phyloP scores from a whole-genome alignment of 2,329 filamentous ascomycete species.

The Hypomyces rosellus region DNA sequence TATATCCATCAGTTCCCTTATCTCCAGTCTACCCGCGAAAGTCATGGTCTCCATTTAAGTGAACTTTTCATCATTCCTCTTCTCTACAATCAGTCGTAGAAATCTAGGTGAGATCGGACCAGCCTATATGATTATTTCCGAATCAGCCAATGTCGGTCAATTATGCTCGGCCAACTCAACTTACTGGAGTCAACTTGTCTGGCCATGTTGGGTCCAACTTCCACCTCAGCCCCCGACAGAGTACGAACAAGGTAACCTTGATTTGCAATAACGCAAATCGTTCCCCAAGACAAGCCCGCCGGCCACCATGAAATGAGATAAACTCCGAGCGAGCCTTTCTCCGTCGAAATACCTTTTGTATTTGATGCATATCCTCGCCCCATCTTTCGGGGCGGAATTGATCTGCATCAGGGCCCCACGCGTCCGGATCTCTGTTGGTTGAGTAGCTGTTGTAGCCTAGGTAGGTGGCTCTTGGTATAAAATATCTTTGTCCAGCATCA shows the following conservation, averaged over 20 bases:
- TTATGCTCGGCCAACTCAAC: slow-evolving; percentile 4
- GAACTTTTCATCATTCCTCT: too few relatives aligned
- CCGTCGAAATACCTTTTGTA: slow-evolving; percentile 28
- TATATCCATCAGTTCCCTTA: too few relatives aligned
- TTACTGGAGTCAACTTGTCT: slow-evolving; percentile 28
- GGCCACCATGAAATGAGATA: slow-evolving; percentile 36
- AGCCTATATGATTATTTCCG: slow-evolving; percentile 5
- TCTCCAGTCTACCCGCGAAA: too few relatives aligned
- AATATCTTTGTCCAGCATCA: slow-evolving; percentile 23
- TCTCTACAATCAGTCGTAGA: not conserved
- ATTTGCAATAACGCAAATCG: slow-evolving; percentile 33
- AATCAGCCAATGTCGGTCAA: not conserved
- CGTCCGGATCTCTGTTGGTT: slow-evolving; percentile 28
- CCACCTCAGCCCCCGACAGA: slow-evolving; percentile 25
- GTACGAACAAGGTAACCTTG: slow-evolving; percentile 26
- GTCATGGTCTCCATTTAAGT: too few relatives aligned
- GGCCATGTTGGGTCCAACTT: slow-evolving; percentile 25
- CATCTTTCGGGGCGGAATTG: slow-evolving; percentile 34
- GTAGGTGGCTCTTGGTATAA: slow-evolving; percentile 31
- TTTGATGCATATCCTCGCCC: slow-evolving; percentile 28
- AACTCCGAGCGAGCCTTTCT: slow-evolving; percentile 31
- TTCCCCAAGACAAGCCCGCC: slow-evolving; percentile 34
- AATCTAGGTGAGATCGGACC: slow-evolving; percentile 12
- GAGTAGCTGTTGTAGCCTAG: slow-evolving; percentile 36
- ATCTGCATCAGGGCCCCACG: slow-evolving; percentile 28